Evolutionary conservation across 2,329 filamentous ascomycete species (phyloP).

Genomic region (Alternaria brassicae): DNA sequence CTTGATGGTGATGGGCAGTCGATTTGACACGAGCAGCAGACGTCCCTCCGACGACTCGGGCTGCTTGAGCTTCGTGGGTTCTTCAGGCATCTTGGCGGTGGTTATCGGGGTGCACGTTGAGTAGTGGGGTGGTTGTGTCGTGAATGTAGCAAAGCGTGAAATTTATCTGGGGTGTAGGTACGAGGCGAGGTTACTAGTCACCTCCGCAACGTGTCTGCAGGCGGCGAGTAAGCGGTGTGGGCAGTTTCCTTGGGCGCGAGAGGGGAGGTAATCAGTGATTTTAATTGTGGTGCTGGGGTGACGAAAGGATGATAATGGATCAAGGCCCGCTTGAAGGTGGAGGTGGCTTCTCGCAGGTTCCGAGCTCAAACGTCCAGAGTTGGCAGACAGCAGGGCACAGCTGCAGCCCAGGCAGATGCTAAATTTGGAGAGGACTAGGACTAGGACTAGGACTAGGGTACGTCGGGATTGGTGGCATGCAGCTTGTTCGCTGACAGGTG

Average conservation of each 20-base stretch:
- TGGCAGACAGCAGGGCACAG: slow-evolving; percentile 17
- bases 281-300: slow-evolving; percentile 25
- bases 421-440: slow-evolving; percentile 17
- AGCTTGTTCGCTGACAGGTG: slow-evolving; percentile 12
- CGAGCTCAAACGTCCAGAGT: slow-evolving; percentile 24
- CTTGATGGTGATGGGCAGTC: slow-evolving; percentile 96
- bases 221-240: not conserved
- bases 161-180: slow-evolving; percentile 7
- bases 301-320: slow-evolving; percentile 44
- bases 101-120: slow-evolving; percentile 1
- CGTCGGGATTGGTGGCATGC: slow-evolving; percentile 25
- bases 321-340: slow-evolving; percentile 29
- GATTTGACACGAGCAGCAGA: slow-evolving; percentile 89
- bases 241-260: not conserved
- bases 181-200: slow-evolving; percentile 7
- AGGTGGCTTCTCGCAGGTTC: slow-evolving; percentile 41
- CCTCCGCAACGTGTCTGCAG: not conserved
- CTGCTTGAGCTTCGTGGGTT: slow-evolving; percentile 40
- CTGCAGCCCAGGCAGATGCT: slow-evolving; percentile 21
- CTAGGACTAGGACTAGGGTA: too few relatives aligned
- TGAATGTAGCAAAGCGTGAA: not conserved
- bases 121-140: slow-evolving; percentile 9
- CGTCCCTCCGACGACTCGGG: slow-evolving; percentile 51
- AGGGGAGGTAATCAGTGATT: slow-evolving; percentile 8
- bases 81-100: slow-evolving; percentile 34